phyloP scores from a whole-genome alignment of 2,329 filamentous ascomycete genomes.

The Penicillium sp. region DNA sequence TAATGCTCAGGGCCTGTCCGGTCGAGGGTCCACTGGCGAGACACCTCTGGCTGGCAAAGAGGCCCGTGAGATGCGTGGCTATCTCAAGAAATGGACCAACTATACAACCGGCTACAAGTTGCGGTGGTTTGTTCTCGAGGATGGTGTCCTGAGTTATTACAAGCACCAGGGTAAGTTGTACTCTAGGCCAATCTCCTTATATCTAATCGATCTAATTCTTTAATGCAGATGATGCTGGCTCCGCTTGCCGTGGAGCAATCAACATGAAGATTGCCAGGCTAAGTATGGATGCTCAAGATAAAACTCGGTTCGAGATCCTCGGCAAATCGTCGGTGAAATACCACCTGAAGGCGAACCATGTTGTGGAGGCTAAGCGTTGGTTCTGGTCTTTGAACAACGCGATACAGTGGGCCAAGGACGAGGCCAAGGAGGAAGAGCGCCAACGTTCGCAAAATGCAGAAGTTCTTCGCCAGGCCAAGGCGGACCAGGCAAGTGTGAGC shows the following conservation, averaged over 20 bases:
- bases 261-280: constrained; percentile 96
- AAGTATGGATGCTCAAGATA: constrained; percentile 95
- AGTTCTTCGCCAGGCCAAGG: constrained; percentile 70
- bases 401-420: constrained; percentile 97
- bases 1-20: constrained; percentile 54
- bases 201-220: constrained; percentile 16
- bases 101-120: constrained; percentile 96
- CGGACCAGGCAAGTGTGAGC: constrained; percentile 59
- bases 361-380: constrained; percentile 97
- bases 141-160: constrained; percentile 96
- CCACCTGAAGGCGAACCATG: constrained; percentile 93
- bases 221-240: constrained; percentile 73
- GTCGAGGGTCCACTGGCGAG: constrained; percentile 42
- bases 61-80: constrained; percentile 94
- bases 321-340: constrained; percentile 99
- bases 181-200: background rate
- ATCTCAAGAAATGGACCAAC: constrained; percentile 99
- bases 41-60: constrained; percentile 67
- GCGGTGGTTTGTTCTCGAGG: constrained; percentile 95
- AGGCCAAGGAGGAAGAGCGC: constrained; percentile 82
- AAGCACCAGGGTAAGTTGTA: constrained; percentile 69
- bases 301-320: constrained; percentile 95
- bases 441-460: constrained; percentile 70
- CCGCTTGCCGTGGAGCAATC: constrained; percentile 92
- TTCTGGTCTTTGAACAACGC: constrained; percentile 99